phyloP scores from a whole-genome alignment of 2,329 filamentous ascomycete genomes.

The Thyridium curvatum region DNA sequence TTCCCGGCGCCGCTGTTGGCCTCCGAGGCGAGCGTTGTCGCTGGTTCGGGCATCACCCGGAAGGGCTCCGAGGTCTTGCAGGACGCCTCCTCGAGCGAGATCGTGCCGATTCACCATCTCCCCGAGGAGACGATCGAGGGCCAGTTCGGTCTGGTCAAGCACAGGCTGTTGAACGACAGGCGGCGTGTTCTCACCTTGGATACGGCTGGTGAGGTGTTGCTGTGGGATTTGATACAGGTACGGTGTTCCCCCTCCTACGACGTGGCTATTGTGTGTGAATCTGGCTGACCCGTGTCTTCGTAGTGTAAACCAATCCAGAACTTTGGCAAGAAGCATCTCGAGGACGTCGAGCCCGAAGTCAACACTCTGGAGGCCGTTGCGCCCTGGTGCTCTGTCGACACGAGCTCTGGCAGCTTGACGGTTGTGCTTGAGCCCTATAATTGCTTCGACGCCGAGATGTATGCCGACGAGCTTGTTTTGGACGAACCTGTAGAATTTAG shows the following conservation, averaged over 20 bases:
- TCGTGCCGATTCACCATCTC: conserved; percentile 59
- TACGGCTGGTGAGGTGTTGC: conserved; percentile 85
- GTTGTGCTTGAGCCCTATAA: conserved; percentile 91
- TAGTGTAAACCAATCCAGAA: conserved; percentile 81
- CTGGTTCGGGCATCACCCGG: conserved; percentile 30
- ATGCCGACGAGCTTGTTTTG: conserved; percentile 79
- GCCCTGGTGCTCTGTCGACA: conserved; percentile 94
- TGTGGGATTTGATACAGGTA: conserved; percentile 91
- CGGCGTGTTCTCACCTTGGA: conserved; percentile 85
- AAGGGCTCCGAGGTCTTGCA: conserved; percentile 53
- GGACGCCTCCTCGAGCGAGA: conserved; percentile 37
- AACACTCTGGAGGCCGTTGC: conserved; percentile 86
- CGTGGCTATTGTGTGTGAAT: background rate
- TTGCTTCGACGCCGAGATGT: conserved; percentile 96
- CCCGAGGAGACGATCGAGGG: conserved; percentile 85
- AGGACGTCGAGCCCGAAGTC: conserved; percentile 81
- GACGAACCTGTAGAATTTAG: conserved; percentile 73
- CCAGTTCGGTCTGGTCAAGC: conserved; percentile 91
- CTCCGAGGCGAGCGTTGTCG: conserved; percentile 48
- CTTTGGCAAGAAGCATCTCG: conserved; percentile 91
- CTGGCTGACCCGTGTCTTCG: conserved; percentile 9
- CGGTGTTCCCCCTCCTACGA: conserved; percentile 13
- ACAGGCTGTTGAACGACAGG: conserved; percentile 84
- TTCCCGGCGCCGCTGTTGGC: conserved; percentile 54
- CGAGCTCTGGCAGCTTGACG: conserved; percentile 83